Evolutionary conservation across 345 rosid species (phyloP), one percentile per base, ranked within the genome.

Genomic region (Bruguiera sexangula): DNA sequence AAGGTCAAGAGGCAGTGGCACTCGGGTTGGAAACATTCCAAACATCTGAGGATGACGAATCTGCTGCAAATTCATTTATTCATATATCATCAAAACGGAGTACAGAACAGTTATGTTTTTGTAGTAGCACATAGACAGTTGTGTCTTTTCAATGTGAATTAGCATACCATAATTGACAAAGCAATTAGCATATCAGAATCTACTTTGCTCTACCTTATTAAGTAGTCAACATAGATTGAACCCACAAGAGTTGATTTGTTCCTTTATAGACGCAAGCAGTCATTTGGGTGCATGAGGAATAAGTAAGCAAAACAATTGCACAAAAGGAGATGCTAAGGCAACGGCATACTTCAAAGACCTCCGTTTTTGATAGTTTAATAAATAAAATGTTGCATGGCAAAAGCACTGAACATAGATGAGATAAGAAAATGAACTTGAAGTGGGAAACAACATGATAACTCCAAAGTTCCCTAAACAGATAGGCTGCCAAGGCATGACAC

Each of bases 1-100:
- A 46, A 80, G 69, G 54, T 83, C 86, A 71, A 68, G 81, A 65
- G 96, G 93, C 74, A 92, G 66, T 1, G 87, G 92, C 73, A 89
- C 88, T 26, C 96, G 85, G 55, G 86, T 76, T 65, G 86, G 78
- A 58, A 78, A 43, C 75, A 81, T 74, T 57, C 86, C 81, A 76
- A 81, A 74, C 82, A 83, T 75, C 51, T 76, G 85, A 5, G 93
- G 85, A 68, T 80, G 82, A 78, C 76, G 87, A 73, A 83, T 63
- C 93, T 82, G 86, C 73, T 32, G 67, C 60, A 56, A 80, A 56
- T 75, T 64, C 69, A 78, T 62, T 10, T 69, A 59, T 10, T 76
- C 37, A 62, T 63, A 77, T 31, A 69, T 69, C 72, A 75, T 65
- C 53, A 75, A 66, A 36, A 54, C 62, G 53, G 26, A 65, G 59